phyloP scores from a whole-genome alignment of 345 rosid species.

The Isatis tinctoria region DNA sequence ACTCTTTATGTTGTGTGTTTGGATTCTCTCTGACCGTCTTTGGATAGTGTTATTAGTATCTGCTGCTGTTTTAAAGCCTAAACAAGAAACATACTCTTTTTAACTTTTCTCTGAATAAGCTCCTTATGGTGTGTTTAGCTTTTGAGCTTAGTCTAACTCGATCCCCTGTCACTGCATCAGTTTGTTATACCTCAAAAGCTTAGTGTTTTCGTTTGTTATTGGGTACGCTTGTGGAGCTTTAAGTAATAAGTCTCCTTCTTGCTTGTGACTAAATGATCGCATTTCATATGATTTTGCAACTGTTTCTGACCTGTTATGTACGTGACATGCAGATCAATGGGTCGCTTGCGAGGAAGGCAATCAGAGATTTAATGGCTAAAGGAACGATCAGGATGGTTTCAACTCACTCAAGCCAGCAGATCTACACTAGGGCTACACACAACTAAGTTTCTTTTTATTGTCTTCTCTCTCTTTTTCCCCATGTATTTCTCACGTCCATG shows the following conservation, averaged over 20 bases:
- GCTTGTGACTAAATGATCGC: neutral
- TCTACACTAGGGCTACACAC: constrained; percentile 64
- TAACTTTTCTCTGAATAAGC: neutral
- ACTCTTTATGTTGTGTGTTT: neutral
- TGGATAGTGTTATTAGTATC: neutral
- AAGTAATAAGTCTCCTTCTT: neutral
- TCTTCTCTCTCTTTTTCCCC: neutral
- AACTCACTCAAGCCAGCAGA: constrained; percentile 59
- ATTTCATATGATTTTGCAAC: neutral
- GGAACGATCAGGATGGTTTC: constrained; percentile 59
- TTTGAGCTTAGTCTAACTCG: neutral
- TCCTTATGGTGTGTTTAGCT: neutral
- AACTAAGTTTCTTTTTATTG: neutral
- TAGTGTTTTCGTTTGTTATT: neutral
- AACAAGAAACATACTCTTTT: no score
- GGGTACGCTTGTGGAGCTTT: neutral
- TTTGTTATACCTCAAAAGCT: neutral
- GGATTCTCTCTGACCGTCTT: no score
- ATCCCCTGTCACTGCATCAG: neutral
- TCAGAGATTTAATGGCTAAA: constrained; percentile 61
- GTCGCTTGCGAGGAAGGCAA: constrained; percentile 57
- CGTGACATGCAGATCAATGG: constrained; percentile 39
- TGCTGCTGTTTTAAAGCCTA: no score
- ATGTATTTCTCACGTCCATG: neutral
- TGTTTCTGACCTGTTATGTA: neutral